Evolutionary conservation across 148 eudicot genomes (phyloP), one percentile per base, ranked within the genome.

Genomic region (Cornus suecica): DNA sequence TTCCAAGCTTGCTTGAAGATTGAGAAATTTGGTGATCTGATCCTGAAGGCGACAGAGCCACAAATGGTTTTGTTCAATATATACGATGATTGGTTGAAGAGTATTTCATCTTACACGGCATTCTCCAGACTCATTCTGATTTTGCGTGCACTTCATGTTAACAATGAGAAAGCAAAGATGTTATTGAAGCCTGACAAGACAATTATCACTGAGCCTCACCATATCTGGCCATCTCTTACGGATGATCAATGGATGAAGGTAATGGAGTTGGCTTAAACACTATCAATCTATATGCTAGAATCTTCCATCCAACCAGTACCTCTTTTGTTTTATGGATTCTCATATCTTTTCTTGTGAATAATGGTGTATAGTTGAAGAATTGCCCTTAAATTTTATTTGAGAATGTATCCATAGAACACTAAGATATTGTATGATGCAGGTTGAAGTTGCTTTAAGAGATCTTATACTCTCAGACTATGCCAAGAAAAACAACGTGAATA

Each of bases 201-300:
- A 25, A 87, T 96, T 81, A 83, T 93, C 42, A 96, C 99, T 8
- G 98, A 96, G 81, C 92, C 99, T 60, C 99, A 96, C 77, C 99
- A 96, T 73, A 96, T 96, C 60, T 96, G 98, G 99, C 99, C 99
- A 58, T 91, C 97, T 67, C 92, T 96, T 70, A 76, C 87, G n/a
- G 97, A 96, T 84, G 99, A 96, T 75, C 99, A 93, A 70, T 96
- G 99, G 98, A 87, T 93, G 93, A 96, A 96, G 99, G 98, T 94
- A 76, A 76, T 42, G 30, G n/a, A n/a, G n/a, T n/a, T n/a, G n/a
- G n/a, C n/a, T n/a, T n/a, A n/a, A n/a, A n/a, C n/a, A n/a, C n/a
- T n/a, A n/a, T n/a, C n/a, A n/a, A n/a, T n/a, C n/a, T n/a, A n/a
- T n/a, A n/a, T n/a, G n/a, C n/a, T n/a, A n/a, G n/a, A n/a, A n/a